Evolutionary conservation across 2,329 filamentous ascomycete genomes (phyloP), one percentile per base, ranked within the genome.

Genomic region (Zarea fungicola): DNA sequence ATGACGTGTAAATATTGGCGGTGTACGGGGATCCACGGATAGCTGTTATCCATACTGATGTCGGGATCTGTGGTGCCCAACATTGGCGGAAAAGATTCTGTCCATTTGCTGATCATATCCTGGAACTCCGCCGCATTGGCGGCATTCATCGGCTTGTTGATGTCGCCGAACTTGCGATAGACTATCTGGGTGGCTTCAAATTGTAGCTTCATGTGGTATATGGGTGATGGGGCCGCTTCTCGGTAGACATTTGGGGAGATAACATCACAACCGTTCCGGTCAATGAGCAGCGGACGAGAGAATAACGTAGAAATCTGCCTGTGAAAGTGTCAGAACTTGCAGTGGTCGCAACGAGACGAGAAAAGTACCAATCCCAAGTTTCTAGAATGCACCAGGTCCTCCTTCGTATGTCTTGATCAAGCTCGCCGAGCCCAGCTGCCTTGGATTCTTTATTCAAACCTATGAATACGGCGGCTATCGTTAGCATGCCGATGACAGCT

Each of bases 241-340:
- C 5, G 36, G 23, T 18, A 5, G 18, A 40, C 7, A 18, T 40
- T 40, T 40, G 36, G 36, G 14, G 36, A 40, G 23, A 40, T 26
- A 40, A 40, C 14, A 6, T 40, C 36, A 26, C 36, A 40, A 21
- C 23, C 19, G n/a, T 19, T 16, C 18, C 36, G 36, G 23, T 40
- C 23, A 5, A 40, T 40, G 19, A 40, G 36, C 23, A 22, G 36
- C 23, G 36, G 36, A 26, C 36, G 36, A 40, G 36, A 40, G 36
- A 40, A 40, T 40, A 40, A 40, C 16, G 36, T 40, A 40, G 36
- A 40, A 23, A 40, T 40, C 19, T 40, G 36, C 36, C 36, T 40
- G 36, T 23, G 23, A 40, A 23, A n/a, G 36, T 14, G 36, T 23
- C 23, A 26, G 36, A 40, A 26, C n/a, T 40, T 23, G 13, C 5